A percentile compares a stretch with the other conserved stretches of the same genome.
phyloP scores from a whole-genome alignment of 345 rosid genomes.

The Syzygium oleosum region DNA sequence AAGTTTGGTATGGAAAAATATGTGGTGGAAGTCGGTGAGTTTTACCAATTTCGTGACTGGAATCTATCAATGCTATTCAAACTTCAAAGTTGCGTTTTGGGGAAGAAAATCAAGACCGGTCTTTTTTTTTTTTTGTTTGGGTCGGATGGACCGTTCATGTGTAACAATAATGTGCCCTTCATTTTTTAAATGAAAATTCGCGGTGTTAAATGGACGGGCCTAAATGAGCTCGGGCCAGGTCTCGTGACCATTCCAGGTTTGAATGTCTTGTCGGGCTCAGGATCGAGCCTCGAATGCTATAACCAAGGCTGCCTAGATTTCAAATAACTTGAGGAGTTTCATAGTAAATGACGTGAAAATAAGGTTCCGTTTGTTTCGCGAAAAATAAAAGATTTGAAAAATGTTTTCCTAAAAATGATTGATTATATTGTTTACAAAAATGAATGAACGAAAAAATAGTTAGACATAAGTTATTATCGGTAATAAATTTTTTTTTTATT shows the following conservation, averaged over 20 bases:
- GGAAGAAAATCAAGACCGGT: neutral
- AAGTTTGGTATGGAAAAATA: neutral
- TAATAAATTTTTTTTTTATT: too few species aligned
- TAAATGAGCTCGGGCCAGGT: neutral
- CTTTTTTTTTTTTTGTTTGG: too few species aligned
- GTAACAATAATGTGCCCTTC: neutral
- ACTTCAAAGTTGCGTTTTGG: fast-evolving
- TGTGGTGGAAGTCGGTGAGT: neutral
- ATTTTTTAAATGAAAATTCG: neutral
- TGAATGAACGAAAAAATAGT: too few species aligned
- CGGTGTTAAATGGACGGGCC: neutral
- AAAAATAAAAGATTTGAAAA: too few species aligned
- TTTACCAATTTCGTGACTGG: neutral
- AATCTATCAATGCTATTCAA: neutral
- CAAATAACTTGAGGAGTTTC: fast-evolving
- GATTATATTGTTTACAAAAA: too few species aligned
- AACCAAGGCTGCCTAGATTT: neutral
- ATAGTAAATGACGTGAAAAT: neutral
- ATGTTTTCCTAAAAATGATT: too few species aligned
- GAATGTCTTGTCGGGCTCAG: neutral
- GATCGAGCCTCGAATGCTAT: neutral
- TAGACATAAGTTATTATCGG: too few species aligned
- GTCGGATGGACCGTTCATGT: too few species aligned
- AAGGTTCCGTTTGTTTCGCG: neutral
- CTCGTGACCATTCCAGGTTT: neutral